Base-by-base conservation (phyloP, 306 rosid species). In the Gastrolobium bilobum region DNA sequence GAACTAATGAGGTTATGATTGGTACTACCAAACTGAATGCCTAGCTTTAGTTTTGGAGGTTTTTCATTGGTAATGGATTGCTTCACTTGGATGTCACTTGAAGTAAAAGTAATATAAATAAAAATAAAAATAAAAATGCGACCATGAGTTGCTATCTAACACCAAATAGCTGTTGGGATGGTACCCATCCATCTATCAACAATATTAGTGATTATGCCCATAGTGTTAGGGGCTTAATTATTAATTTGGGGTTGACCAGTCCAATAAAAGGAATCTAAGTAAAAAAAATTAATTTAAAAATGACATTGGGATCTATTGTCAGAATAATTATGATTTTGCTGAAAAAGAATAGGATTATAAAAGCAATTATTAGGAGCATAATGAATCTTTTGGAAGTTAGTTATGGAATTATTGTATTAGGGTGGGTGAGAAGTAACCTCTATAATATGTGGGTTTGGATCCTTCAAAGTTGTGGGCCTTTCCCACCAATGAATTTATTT, bases 111-210 rank as follows among this genome's bases (percentile, higher is more conserved):
- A 87, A 89, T 78, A 68, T 73, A 65, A 26, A 26, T 5, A 77
- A 68, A 42, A 72, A 51, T 9, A 69, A 51, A 9, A 73, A 57
- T 29, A 39, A 61, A 58, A 44, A 76, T 40, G 78, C 86, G 86
- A 80, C 76, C 84, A 65, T 71, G 63, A 35, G 92, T 86, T 79
- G 87, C 83, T 78, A 43, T 85, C 88, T 54, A 51, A 57, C 78
- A 92, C 97, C 98, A 85, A 88, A 91, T 84, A 68, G 92, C 87
- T 56, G 98, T 88, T 91, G 94, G 81, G 89, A 86, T 88, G 89
- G 89, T 71, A 86, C 89, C 80, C 75, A 85, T 89, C 96, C 53
- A 87, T 85, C 94, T 79, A 81, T 75, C 85, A 77, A 84, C 54
- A 57, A 64, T 76, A 74, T 52, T 71, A 40, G 59, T 47, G 38